Evolutionary conservation across 2,329 filamentous ascomycete genomes (phyloP).

Genomic region (Colletotrichum eremochloae): DNA sequence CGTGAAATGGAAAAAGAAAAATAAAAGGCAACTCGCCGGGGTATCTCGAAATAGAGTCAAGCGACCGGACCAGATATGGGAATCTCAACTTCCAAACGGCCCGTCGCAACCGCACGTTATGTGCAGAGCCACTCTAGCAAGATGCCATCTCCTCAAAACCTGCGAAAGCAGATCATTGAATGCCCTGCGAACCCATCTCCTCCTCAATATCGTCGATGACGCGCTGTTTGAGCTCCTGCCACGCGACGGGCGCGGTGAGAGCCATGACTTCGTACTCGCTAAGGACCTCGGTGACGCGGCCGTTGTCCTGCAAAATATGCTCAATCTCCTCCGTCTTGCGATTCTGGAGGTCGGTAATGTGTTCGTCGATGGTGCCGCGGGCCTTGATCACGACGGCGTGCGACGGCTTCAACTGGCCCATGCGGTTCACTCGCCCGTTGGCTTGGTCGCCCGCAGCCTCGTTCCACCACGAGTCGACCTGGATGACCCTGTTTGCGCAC

Average conservation of each 20-base stretch:
- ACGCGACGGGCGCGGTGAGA: background rate
- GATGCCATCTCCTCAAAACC: background rate
- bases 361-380: constrained; percentile 68
- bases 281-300: constrained; percentile 25
- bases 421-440: constrained; percentile 70
- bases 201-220: constrained; percentile 1
- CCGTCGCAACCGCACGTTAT: background rate
- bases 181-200: background rate
- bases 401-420: constrained; percentile 73
- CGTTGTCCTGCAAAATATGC: constrained; percentile 49
- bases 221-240: background rate
- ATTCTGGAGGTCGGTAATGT: constrained; percentile 67
- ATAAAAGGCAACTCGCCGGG: too few relatives aligned
- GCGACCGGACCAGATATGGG: background rate
- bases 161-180: background rate
- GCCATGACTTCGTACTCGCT: constrained; percentile 14
- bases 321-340: constrained; percentile 64
- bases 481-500: constrained; percentile 65
- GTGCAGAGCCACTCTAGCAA: background rate
- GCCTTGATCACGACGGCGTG: constrained; percentile 70
- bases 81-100: background rate
- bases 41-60: background rate
- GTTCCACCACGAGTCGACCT: constrained; percentile 74
- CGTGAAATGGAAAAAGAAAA: background rate
- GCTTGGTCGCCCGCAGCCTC: constrained; percentile 72